Evolutionary conservation across 495 filamentous ascomycete species (phyloP).

Genomic region (Penicillium desertorum): DNA sequence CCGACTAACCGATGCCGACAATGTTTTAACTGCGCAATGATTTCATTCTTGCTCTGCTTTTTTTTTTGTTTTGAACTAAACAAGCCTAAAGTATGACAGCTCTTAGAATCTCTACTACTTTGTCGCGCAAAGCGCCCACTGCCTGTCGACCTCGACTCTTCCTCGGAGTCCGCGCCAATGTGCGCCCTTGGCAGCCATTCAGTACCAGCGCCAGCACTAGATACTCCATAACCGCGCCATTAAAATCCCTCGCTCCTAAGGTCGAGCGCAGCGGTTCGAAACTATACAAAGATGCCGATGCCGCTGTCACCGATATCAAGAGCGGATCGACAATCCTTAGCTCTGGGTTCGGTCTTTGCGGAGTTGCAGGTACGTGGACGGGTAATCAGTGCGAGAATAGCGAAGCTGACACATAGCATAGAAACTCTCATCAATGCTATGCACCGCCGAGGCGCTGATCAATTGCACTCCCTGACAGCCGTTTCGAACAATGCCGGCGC

Average conservation of each 20-base stretch:
- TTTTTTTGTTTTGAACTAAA: not conserved
- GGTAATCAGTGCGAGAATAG: not conserved
- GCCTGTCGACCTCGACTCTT: constrained; percentile 29
- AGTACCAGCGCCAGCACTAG: constrained; percentile 8
- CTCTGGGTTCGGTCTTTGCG: constrained; percentile 85
- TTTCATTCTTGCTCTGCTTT: constrained; percentile 8
- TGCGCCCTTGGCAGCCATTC: constrained; percentile 16
- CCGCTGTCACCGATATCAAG: constrained; percentile 72
- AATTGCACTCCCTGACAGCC: constrained; percentile 73
- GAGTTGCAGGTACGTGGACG: constrained; percentile 59
- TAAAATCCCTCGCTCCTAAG: constrained; percentile 26
- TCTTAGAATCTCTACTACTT: constrained; percentile 28
- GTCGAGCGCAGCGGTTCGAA: constrained; percentile 53
- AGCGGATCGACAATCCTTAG: constrained; percentile 71
- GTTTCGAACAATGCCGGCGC: constrained; percentile 92
- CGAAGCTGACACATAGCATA: not conserved
- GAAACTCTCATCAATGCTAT: constrained; percentile 84
- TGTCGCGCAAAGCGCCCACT: constrained; percentile 31
- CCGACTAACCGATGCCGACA: constrained; percentile 30
- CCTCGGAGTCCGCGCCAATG: constrained; percentile 20
- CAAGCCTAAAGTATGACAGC: constrained; percentile 28
- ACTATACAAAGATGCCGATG: constrained; percentile 69
- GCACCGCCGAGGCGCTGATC: constrained; percentile 59
- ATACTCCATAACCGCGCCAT: constrained; percentile 29
- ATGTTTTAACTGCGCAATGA: constrained; percentile 17